Evolutionary conservation across 2,329 filamentous ascomycete species (phyloP), one percentile per base, ranked within the genome.

Genomic region (Ploettnerulaceae sp.): DNA sequence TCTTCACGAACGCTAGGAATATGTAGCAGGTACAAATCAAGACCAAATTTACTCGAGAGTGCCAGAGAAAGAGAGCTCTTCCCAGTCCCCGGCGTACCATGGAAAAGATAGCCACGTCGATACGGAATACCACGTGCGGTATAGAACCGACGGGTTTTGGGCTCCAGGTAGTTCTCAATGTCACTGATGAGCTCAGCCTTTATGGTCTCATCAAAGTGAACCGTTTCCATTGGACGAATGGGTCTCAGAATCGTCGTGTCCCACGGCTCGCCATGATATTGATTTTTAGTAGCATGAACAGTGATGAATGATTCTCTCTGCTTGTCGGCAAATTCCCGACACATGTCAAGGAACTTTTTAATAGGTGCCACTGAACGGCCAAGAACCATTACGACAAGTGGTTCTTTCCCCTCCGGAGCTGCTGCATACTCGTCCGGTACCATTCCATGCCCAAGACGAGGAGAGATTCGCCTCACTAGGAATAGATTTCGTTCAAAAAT

Each of bases 1-100:
- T 77, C 75, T 3, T 62, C 66, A 31, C 61, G 51, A 14, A 59
- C 65, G 4, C 67, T 69, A 88, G 95, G 45, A 22, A 76, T 62
- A 51, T 70, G 73, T 17, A 76, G 61, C 37, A 75, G 66, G 53
- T 74, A 76, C n/a, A 77, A 65, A 24, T 73, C 69, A 21, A 77
- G 61, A 8, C 70, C 70, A 26, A 76, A 69, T 20, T 71, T 61
- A 11, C 74, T 73, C 95, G 91, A 91, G 22, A 97, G 71, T 0
- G 91, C 90, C 66, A 95, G 88, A 49, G 96, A 95, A 58, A 97
- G 95, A 0, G 88, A 95, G 48, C 84, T 95, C 71, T 88, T 88
- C n/a, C 84, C 84, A 0, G 82, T 86, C 0, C 84, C 84, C 0
- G 84, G 84, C 0, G 83, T 82, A 0, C 86, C 86, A 56, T 87